Evolutionary conservation across 2,329 filamentous ascomycete genomes (phyloP), one percentile per base, ranked within the genome.

Genomic region (Aciculosporium take): DNA sequence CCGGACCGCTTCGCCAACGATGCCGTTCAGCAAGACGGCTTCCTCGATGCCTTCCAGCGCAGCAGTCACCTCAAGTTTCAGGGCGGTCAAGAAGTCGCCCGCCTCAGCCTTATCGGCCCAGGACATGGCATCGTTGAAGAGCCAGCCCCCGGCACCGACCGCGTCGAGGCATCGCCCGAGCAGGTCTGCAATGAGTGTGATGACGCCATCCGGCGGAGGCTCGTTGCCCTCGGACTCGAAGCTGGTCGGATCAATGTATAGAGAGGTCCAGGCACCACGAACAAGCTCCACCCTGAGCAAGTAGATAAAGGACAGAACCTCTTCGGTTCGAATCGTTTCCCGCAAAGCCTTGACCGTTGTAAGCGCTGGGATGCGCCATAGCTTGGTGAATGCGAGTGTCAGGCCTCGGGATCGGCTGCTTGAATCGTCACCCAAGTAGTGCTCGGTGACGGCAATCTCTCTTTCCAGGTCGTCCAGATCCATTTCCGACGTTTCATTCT

Each of bases 81-180:
- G 67, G 32, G 72, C 69, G 17, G 71, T 65, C 42, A 88, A 66
- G 43, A 86, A 73, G 48, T 82, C 76, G 31, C 76, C 71, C 1
- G 72, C 68, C 33, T 76, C 71, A 9, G 68, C 61, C 28, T 68
- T 64, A 45, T 72, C 66, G 23, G 67, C 66, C 34, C 63, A 62
- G 5, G 69, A 57, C 53, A 73, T 60, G 35, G 68, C 63, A 48
- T 75, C 75, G 48, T 79, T 77, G 25, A 76, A 64, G 42, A 88
- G 67, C 82, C 83, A 88, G 17, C 83, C 83, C 41, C 76, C 76
- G 8, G 79, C 71, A 2, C 82, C 83, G 13, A 89, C 72, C 0
- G 84, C 78, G 58, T 89, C 84, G 33, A 89, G 68, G 46, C 82
- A 84, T 51, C 78, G 76, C 47, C 77, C 77, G 24, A 88, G 68